Percentiles rank a stretch among this genome's conserved stretches.
phyloP scores from a whole-genome alignment of 2,329 filamentous ascomycete genomes.

The Chaetomiaceae sp. region DNA sequence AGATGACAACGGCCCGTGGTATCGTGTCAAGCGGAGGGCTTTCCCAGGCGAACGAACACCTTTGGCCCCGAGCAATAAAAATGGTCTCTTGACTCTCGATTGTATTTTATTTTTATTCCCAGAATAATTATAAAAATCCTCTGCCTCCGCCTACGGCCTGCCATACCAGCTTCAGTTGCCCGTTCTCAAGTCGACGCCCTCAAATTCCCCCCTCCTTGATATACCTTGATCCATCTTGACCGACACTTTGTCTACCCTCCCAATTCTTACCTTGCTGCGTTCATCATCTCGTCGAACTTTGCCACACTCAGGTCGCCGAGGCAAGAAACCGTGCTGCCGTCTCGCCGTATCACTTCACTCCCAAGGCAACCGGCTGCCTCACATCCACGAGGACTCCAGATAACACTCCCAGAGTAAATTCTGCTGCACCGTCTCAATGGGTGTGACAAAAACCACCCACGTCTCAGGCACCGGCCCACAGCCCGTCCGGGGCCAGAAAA shows the following conservation, averaged over 20 bases:
- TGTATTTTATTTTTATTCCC: neutral
- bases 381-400: too few species aligned
- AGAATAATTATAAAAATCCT: too few species aligned
- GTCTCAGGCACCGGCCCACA: constrained; percentile 57
- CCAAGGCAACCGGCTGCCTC: neutral
- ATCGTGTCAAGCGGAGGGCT: neutral
- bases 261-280: neutral
- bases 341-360: neutral
- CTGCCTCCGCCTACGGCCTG: neutral
- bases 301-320: neutral
- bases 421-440: constrained; percentile 49
- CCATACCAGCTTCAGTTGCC: neutral
- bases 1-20: neutral
- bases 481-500: constrained; percentile 64
- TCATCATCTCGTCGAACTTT: neutral
- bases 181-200: too few species aligned
- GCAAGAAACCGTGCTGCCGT: neutral
- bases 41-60: neutral
- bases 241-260: neutral
- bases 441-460: constrained; percentile 65
- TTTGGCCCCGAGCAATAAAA: neutral
- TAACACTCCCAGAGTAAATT: too few species aligned
- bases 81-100: neutral
- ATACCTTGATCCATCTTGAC: too few species aligned
- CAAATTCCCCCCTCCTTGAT: too few species aligned